A percentile compares a stretch with the other conserved stretches of the same genome.
Conservation (phyloP, 2,329 filamentous ascomycete species). For the Colletotrichum higginsianum region DNA sequence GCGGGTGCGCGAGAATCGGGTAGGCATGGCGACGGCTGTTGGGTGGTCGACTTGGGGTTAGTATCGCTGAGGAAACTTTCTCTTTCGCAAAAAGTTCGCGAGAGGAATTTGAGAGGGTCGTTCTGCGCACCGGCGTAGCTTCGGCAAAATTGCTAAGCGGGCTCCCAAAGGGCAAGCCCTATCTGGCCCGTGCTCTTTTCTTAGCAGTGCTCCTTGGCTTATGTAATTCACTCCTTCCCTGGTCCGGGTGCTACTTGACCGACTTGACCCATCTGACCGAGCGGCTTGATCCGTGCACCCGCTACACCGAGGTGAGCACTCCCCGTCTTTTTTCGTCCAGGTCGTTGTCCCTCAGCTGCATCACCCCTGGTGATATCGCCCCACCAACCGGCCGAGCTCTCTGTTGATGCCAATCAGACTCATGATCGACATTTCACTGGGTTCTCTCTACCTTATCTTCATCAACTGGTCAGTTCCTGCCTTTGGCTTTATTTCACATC, state of each 20-base stretch:
- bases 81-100: slow-evolving; percentile 48
- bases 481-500: neutral
- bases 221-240: neutral
- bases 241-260: accelerated
- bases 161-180: slow-evolving; percentile 58
- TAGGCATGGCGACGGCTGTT: slow-evolving; percentile 62
- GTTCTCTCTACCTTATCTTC: neutral
- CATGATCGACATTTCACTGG: neutral
- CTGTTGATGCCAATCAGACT: neutral
- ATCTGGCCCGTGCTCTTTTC: slow-evolving; percentile 43
- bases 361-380: slow-evolving; percentile 9
- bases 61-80: slow-evolving; percentile 49
- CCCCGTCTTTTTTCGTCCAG: neutral
- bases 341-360: neutral
- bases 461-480: too few species aligned
- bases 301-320: neutral
- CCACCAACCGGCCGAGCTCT: neutral
- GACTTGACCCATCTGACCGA: neutral
- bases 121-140: slow-evolving; percentile 53
- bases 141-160: slow-evolving; percentile 56
- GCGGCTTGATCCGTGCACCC: neutral
- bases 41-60: slow-evolving; percentile 53
- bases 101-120: slow-evolving; percentile 55
- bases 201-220: accelerated
- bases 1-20: slow-evolving; percentile 81